Base-by-base conservation (phyloP, 805 yeast species). In the Kuraishia cidri region DNA sequence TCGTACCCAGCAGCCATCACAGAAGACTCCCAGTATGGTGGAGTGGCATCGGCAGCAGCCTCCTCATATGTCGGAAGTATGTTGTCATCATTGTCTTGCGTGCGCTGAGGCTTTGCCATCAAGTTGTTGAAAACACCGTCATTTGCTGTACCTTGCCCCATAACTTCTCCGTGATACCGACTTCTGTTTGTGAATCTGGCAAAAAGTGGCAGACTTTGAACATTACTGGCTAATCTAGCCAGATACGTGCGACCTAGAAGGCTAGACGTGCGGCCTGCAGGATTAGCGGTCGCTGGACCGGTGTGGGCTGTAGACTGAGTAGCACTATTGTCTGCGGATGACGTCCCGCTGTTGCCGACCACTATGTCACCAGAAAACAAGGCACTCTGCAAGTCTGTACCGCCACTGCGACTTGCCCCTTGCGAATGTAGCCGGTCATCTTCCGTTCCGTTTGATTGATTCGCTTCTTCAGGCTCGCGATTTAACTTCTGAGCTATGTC, bases 111-210 rank as follows among this genome's bases (percentile, higher is more conserved):
- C 48, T 88, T 90, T 3, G 97, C 97, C 45, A 83, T 72, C 45
- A 92, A 54, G 54, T 92, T 92, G 32, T 92, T 77, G 56, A 92
- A 92, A 3, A 92, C 98, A 8, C 97, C 98, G 52, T 92, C 98
- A 37, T 64, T 66, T 2, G 59, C 46, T 51, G 60, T 39, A 48
- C 79, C 48, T n/a, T 31, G 28, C 17, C 33, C 33, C 28, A 31
- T 23, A 3, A 19, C 21, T 13, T 31, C 22, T 12, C 33, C 33
- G 21, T 31, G 28, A 14, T 31, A 31, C 16, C 11, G 10, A 8
- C n/a, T n/a, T n/a, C n/a, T n/a, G n/a, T n/a, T n/a, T n/a, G n/a
- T n/a, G n/a, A n/a, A n/a, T n/a, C n/a, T n/a, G n/a, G n/a, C n/a
- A n/a, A n/a, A n/a, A n/a, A n/a, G n/a, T n/a, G n/a, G n/a, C n/a